Evolutionary conservation across 768 basidiomycete genomes (phyloP), one percentile per base, ranked within the genome.

Genomic region (Steccherinum ochraceum): DNA sequence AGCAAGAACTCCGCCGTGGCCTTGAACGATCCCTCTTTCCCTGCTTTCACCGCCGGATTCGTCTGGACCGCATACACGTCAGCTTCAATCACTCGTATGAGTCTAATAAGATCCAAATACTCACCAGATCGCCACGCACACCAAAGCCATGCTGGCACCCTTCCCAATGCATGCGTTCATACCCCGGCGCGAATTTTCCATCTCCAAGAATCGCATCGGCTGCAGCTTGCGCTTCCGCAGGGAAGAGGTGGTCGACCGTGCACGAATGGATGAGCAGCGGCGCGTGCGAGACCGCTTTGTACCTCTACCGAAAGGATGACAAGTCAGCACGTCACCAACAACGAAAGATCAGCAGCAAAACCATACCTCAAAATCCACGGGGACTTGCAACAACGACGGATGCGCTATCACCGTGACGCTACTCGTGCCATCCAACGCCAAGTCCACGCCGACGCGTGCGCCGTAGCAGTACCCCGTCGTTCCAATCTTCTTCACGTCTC

Each of bases 251-350:
- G 52, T 73, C 70, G 2, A 59, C 25, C 43, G 70, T 67, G 56
- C 73, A 71, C 12, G 67, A 65, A 58, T 74, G 71, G 59, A 75
- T 69, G 23, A 76, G 66, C 26, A 74, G 65, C 20, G 76, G 75
- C 1, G 67, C 69, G 20, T 63, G 65, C 40, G 71, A 62, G 47
- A 48, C 55, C 42, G 55, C 52, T 42, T 58, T 52, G 50, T 71
- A 73, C 56, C 55, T 60, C 69, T 72, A 48, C 3, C n/a, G n/a
- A n/a, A 27, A 35, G 30, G 30, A 35, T n/a, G n/a, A 19, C 5
- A 18, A 16, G 27, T 16, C 1, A 49, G 30, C 13, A 13, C 5
- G 30, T 4, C 24, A 44, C 40, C 20, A 3, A 13, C 13, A 24
- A 13, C 24, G 41, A 26, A 16, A 18, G 16, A 35, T 12, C 19